Base-by-base conservation (phyloP, 176 grass and related monocot genomes). In the Alloteropsis semialata region DNA sequence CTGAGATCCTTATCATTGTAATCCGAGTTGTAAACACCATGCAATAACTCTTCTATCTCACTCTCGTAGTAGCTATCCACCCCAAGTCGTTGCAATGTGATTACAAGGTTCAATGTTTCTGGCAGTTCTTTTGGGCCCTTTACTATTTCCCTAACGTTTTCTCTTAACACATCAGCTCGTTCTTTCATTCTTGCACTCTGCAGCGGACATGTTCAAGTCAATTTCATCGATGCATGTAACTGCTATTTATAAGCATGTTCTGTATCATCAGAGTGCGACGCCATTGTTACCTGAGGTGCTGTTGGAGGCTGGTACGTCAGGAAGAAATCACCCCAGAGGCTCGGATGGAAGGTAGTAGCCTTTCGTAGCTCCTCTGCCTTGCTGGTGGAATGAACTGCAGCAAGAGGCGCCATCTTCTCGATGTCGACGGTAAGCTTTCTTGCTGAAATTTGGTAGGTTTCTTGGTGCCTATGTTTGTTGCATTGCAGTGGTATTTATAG, bases 51-150 rank as follows among this genome's bases (percentile, higher is more conserved):
- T 3, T 74, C 51, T 50, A 86, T 80, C 69, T 86, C 84, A 2
- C n/a, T 45, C 36, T 45, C 67, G 0, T 86, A 86, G 68, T 86
- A 74, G 15, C 63, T 55, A 34, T 80, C 84, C 13, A 86, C 67
- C 8, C 84, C 84, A n/a, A 86, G 59, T 29, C 84, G 34, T 66
- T 86, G 77, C 32, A 86, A 21, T 65, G 84, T 55, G 36, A 86
- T 56, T 65, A 74, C 34, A 41, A 86, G 68, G 21, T 80, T 49
- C 76, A 86, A 21, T 14, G 53, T 74, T 34, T 74, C 17, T 55
- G 45, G 33, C 7, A 86, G 6, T 36, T 86, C 67, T 8, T 53
- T 42, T 56, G 54, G 32, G 27, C 34, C 22, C 27, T 21, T 74
- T 15, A 86, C 2, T 33, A 65, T 43, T 3, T 55, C 56, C 59